Evolutionary conservation across 768 basidiomycete species (phyloP).

Genomic region (Lentinula boryana): DNA sequence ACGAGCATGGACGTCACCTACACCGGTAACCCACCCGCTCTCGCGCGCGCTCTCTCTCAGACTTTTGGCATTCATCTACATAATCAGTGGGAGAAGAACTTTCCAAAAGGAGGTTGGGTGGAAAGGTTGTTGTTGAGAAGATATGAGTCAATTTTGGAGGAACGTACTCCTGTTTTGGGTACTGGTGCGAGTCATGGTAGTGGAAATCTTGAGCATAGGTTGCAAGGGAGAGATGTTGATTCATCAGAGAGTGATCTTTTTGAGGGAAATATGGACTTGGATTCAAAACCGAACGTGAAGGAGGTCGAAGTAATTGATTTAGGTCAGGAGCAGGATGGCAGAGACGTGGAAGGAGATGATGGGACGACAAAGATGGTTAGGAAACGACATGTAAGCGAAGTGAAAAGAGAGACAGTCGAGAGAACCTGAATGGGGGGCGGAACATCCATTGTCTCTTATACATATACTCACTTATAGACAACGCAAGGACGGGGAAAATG

Average conservation of each 20-base stretch:
- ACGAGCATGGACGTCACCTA: neutral
- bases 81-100: conserved; percentile 92
- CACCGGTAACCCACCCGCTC: conserved; percentile 6
- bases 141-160: conserved; percentile 42
- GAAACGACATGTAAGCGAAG: too few relatives aligned
- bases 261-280: neutral
- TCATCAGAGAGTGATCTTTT: neutral
- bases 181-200: neutral
- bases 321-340: neutral
- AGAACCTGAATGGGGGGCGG: neutral
- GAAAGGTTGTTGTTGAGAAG: conserved; percentile 64
- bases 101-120: conserved; percentile 83
- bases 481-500: neutral
- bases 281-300: neutral
- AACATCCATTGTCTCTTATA: neutral
- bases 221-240: neutral
- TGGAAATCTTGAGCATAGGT: neutral
- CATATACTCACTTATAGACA: neutral
- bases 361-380: neutral
- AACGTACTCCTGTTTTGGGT: neutral
- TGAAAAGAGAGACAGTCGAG: neutral
- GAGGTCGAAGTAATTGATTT: neutral
- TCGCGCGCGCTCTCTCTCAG: conserved; percentile 58
- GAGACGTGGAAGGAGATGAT: neutral
- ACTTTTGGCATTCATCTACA: conserved; percentile 91